Percentiles rank a stretch among this genome's conserved stretches.
phyloP scores from a whole-genome alignment of 164 flowering plant genomes.

The Berberis vulgaris region DNA sequence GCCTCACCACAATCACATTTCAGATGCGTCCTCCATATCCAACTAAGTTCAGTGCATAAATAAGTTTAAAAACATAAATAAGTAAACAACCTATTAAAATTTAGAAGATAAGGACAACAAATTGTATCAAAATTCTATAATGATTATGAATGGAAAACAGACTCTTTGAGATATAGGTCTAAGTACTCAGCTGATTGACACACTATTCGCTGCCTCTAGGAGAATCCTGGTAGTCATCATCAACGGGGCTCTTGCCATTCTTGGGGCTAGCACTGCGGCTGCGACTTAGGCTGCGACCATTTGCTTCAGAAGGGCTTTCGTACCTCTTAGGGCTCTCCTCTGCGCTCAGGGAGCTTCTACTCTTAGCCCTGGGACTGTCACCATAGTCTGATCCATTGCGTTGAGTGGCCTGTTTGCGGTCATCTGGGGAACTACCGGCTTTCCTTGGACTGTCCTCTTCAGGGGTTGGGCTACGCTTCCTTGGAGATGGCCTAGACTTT shows the following conservation, averaged over 20 bases:
- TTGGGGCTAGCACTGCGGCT: constrained; percentile 24
- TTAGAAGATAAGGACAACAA: no score
- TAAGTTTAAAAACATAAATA: no score
- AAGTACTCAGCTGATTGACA: no score
- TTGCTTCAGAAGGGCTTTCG: constrained; percentile 34
- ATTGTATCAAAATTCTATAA: no score
- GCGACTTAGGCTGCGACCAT: constrained; percentile 16
- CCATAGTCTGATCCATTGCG: constrained; percentile 49
- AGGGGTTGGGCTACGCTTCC: constrained; percentile 53
- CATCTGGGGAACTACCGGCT: constrained; percentile 30
- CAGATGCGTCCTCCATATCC: no score
- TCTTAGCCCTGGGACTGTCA: constrained; percentile 45
- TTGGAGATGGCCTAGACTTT: constrained; percentile 40
- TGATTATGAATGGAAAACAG: no score
- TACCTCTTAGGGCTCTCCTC: constrained; percentile 4
- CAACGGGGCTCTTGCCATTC: constrained; percentile 36
- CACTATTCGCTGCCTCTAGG: constrained; percentile 20
- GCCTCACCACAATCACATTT: no score
- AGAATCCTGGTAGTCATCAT: constrained; percentile 12
- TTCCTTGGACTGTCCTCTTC: constrained; percentile 35
- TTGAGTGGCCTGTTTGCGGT: constrained; percentile 11
- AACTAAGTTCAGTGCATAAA: no score
- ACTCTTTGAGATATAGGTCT: no score
- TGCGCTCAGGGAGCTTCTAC: constrained; percentile 29
- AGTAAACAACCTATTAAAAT: no score